Percentiles rank a stretch among this genome's conserved stretches.
phyloP scores from a whole-genome alignment of 2,329 filamentous ascomycete species.

The Eutypella sp. region DNA sequence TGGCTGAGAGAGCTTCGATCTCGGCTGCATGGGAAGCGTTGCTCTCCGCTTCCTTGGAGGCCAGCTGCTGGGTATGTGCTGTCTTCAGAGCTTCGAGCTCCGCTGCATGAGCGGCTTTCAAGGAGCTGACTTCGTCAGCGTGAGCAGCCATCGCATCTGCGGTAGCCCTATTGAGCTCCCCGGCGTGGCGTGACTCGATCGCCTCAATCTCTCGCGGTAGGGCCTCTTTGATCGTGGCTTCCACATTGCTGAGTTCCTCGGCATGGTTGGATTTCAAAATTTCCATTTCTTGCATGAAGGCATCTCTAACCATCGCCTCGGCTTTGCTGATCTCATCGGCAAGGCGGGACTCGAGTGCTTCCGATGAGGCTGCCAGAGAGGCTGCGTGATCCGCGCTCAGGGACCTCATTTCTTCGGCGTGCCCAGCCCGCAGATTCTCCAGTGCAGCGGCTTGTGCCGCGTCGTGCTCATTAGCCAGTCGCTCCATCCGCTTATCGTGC shows the following conservation, averaged over 20 bases:
- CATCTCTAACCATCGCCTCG: constrained; percentile 8
- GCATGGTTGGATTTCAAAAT: constrained; percentile 18
- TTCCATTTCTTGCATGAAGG: constrained; percentile 18
- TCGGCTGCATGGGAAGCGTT: constrained; percentile 5
- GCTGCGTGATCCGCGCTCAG: not conserved
- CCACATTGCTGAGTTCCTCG: constrained; percentile 14
- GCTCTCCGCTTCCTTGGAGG: constrained; percentile 1
- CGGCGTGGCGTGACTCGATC: constrained; percentile 14
- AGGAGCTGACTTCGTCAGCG: constrained; percentile 11
- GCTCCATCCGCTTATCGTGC: constrained; percentile 21
- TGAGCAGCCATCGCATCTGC: constrained; percentile 8
- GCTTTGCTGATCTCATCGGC: constrained; percentile 7
- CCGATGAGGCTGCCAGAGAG: constrained; percentile 3
- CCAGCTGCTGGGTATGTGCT: constrained; percentile 4
- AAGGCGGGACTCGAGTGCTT: constrained; percentile 14
- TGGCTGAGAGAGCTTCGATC: constrained; percentile 6
- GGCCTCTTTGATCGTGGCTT: constrained; percentile 13
- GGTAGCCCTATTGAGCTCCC: constrained; percentile 9
- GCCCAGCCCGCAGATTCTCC: constrained; percentile 3
- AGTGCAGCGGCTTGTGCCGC: constrained; percentile 17
- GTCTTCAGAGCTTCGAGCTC: constrained; percentile 11
- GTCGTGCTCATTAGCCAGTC: constrained; percentile 20
- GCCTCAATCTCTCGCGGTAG: constrained; percentile 17
- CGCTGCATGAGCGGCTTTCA: constrained; percentile 8
- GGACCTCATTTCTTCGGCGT: constrained; percentile 1